phyloP scores from a whole-genome alignment of 139 green algal species.

The Coccomyxa sp. region DNA sequence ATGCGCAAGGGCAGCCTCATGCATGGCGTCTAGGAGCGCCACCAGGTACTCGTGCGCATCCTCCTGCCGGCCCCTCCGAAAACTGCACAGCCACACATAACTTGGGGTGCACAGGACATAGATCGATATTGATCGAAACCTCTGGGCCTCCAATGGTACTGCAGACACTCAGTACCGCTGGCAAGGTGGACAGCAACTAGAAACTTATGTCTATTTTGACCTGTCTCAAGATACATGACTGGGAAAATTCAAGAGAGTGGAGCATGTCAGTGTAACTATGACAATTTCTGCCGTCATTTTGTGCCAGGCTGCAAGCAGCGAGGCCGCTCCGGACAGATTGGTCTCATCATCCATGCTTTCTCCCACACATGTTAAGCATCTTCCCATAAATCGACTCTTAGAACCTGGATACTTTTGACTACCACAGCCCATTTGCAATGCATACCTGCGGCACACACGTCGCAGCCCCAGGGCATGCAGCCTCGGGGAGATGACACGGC shows the following conservation, averaged over 20 bases:
- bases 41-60: constrained; percentile 89
- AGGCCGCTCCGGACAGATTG: neutral
- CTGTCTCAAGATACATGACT: too few relatives aligned
- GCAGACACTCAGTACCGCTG: too few relatives aligned
- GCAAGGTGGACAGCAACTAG: neutral
- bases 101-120: neutral
- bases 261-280: constrained; percentile 69
- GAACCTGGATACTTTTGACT: too few relatives aligned
- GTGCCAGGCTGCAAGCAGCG: constrained; percentile 11
- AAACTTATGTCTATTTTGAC: neutral
- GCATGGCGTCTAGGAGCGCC: constrained; percentile 84
- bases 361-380: neutral
- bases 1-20: constrained; percentile 59
- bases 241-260: too few relatives aligned
- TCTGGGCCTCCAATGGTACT: neutral
- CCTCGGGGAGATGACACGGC: neutral
- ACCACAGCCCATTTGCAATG: neutral
- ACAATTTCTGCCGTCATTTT: constrained; percentile 30
- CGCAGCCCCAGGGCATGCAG: constrained; percentile 22
- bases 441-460: constrained; percentile 24
- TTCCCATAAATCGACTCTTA: neutral
- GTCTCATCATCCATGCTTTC: constrained; percentile 29
- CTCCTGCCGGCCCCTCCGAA: constrained; percentile 81
- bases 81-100: constrained; percentile 45
- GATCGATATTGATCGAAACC: neutral